These are phyloP conservation scores for Lasiosphaeria miniovina DNA, from an alignment of 495 filamentous ascomycete genomes.

Conservation along the genomic window DNA sequence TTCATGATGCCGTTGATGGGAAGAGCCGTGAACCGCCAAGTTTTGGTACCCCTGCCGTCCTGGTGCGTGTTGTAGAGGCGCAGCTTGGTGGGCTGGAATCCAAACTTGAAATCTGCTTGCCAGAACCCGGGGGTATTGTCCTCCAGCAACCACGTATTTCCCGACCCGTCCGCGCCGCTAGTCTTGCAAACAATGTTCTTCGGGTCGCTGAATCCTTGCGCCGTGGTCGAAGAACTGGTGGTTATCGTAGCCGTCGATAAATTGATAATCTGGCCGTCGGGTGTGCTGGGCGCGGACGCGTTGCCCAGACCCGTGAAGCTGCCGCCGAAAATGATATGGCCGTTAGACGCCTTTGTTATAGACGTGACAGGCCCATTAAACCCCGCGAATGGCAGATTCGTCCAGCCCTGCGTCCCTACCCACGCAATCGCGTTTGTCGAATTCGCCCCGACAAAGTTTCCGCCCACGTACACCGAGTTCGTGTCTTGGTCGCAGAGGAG, in stretches of 20 bases:
- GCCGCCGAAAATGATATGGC: constrained; percentile 88
- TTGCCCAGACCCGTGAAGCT: constrained; percentile 91
- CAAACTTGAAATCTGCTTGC: constrained; percentile 78
- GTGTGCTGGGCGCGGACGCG: constrained; percentile 55
- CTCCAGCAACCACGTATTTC: constrained; percentile 78
- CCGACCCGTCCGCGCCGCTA: constrained; percentile 57
- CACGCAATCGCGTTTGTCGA: constrained; percentile 88
- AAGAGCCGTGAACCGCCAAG: constrained; percentile 76
- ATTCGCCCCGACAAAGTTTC: constrained; percentile 72
- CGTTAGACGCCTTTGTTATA: constrained; percentile 73
- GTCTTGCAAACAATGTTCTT: constrained; percentile 83
- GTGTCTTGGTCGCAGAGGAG: constrained; percentile 80
- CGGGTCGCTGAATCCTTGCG: constrained; percentile 70
- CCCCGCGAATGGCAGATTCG: constrained; percentile 82
- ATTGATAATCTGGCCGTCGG: constrained; percentile 76
- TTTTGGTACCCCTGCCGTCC: constrained; percentile 80
- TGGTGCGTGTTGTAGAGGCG: constrained; percentile 86
- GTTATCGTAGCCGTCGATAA: constrained; percentile 72
- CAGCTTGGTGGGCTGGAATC: constrained; percentile 79
- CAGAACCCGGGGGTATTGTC: constrained; percentile 81
- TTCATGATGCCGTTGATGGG: constrained; percentile 95
- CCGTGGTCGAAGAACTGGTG: constrained; percentile 56
- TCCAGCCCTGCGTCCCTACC: constrained; percentile 71
- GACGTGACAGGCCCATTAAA: constrained; percentile 92
- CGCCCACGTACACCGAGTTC: constrained; percentile 86